These are phyloP conservation scores for Fusarium graminum DNA, from an alignment of 2,329 filamentous ascomycete genomes.

Conservation along the genomic window DNA sequence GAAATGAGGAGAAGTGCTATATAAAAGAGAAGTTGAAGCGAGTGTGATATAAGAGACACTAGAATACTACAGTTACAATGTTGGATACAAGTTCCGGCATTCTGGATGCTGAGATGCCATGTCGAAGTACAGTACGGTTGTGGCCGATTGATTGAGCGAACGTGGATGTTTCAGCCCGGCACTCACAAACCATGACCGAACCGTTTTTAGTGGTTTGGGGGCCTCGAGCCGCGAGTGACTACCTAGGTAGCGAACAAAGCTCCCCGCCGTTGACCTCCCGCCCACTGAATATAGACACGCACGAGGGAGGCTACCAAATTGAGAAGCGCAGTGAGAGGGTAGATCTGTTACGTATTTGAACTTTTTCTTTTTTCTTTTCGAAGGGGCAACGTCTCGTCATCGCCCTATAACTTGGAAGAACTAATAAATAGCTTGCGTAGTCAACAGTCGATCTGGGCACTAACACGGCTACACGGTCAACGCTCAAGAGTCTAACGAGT, in stretches of 20 bases:
- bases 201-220: conserved; percentile 10
- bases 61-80: not conserved
- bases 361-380: no score
- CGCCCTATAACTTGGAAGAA: conserved; percentile 12
- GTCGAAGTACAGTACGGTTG: conserved; percentile 14
- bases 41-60: conserved; percentile 15
- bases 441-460: conserved; percentile 38
- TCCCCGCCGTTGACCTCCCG: not conserved
- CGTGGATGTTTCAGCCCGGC: conserved; percentile 39
- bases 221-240: conserved; percentile 3
- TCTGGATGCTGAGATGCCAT: conserved; percentile 1
- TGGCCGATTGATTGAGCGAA: conserved; percentile 28
- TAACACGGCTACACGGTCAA: conserved; percentile 34
- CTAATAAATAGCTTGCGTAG: conserved; percentile 36
- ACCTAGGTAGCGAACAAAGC: conserved; percentile 34
- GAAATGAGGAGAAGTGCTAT: conserved; percentile 5
- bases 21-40: conserved; percentile 3
- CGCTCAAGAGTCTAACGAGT: conserved; percentile 22
- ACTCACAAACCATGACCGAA: conserved; percentile 38
- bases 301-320: conserved; percentile 37
- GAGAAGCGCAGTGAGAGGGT: conserved; percentile 19
- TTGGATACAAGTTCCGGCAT: conserved; percentile 10
- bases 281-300: conserved; percentile 21
- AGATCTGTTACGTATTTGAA: conserved; percentile 27
- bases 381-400: conserved; percentile 24